These are phyloP conservation scores for Candida easanensis DNA, from an alignment of 805 yeast species.

Conservation along the genomic window DNA sequence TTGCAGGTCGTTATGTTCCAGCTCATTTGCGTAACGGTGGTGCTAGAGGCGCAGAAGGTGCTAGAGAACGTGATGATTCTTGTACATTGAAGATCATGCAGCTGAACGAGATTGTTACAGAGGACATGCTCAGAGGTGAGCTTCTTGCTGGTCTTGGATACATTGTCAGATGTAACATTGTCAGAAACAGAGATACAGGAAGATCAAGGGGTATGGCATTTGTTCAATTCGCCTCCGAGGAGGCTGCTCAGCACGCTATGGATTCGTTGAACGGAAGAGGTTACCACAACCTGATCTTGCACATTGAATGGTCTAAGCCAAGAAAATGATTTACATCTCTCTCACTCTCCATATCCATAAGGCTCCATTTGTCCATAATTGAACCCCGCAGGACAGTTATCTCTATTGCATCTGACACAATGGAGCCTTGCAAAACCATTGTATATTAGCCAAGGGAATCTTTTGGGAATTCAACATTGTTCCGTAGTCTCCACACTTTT, in stretches of 20 bases:
- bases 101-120: slow-evolving; percentile 81
- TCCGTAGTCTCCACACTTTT: too few relatives aligned
- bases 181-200: slow-evolving; percentile 90
- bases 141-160: slow-evolving; percentile 67
- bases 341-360: too few relatives aligned
- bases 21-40: slow-evolving; percentile 51
- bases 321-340: too few relatives aligned
- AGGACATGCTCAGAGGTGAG: slow-evolving; percentile 71
- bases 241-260: slow-evolving; percentile 74
- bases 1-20: slow-evolving; percentile 56
- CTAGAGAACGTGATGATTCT: slow-evolving; percentile 75
- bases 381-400: too few relatives aligned
- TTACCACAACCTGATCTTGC: slow-evolving; percentile 82
- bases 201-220: slow-evolving; percentile 95
- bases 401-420: too few relatives aligned
- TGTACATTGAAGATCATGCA: slow-evolving; percentile 89
- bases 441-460: too few relatives aligned
- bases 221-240: slow-evolving; percentile 71
- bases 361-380: too few relatives aligned
- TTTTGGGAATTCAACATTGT: too few relatives aligned
- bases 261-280: slow-evolving; percentile 83
- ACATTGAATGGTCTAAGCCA: slow-evolving; percentile 55
- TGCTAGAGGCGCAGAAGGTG: slow-evolving; percentile 33
- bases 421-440: too few relatives aligned
- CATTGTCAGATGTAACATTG: slow-evolving; percentile 72